Evolutionary conservation across 768 basidiomycete genomes (phyloP).

Genomic region (Trametes elegans): DNA sequence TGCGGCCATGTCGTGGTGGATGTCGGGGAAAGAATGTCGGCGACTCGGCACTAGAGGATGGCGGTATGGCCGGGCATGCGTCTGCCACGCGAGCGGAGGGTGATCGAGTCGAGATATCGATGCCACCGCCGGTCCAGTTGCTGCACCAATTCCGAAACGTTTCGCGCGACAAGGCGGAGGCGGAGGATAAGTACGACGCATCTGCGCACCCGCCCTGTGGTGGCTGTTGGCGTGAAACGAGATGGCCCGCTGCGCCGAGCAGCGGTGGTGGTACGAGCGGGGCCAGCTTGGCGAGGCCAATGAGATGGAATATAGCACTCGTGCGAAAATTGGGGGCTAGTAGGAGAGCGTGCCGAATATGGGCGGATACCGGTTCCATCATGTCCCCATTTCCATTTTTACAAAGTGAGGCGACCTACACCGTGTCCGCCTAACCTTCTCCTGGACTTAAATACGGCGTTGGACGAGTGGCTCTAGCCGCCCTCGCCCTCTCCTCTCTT

Average conservation of each 20-base stretch:
- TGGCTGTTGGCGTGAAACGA: background rate
- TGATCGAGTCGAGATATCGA: constrained; percentile 13
- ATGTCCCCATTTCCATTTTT: constrained; percentile 27
- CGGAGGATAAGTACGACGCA: background rate
- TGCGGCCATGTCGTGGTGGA: background rate
- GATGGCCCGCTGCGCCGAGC: background rate
- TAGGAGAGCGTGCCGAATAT: constrained; percentile 4
- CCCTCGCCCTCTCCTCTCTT: constrained; percentile 11
- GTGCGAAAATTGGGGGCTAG: constrained; percentile 22
- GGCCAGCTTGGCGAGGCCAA: background rate
- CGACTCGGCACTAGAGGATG: too few species aligned
- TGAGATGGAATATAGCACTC: constrained; percentile 5
- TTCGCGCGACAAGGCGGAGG: background rate
- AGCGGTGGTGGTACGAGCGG: constrained; percentile 12
- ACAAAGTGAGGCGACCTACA: constrained; percentile 28
- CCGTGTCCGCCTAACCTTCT: constrained; percentile 18
- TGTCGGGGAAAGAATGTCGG: background rate
- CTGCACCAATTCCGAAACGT: too few species aligned
- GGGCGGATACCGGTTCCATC: constrained; percentile 4
- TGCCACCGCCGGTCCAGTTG: too few species aligned
- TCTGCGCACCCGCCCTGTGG: background rate
- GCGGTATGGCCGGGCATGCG: background rate
- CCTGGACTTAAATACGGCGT: constrained; percentile 23
- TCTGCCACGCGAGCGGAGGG: constrained; percentile 4
- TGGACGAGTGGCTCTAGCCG: background rate